Percentiles rank a stretch among this genome's conserved stretches.
Evolutionary conservation across 768 basidiomycete species (phyloP).

Genomic region (Suillus occidentalis): DNA sequence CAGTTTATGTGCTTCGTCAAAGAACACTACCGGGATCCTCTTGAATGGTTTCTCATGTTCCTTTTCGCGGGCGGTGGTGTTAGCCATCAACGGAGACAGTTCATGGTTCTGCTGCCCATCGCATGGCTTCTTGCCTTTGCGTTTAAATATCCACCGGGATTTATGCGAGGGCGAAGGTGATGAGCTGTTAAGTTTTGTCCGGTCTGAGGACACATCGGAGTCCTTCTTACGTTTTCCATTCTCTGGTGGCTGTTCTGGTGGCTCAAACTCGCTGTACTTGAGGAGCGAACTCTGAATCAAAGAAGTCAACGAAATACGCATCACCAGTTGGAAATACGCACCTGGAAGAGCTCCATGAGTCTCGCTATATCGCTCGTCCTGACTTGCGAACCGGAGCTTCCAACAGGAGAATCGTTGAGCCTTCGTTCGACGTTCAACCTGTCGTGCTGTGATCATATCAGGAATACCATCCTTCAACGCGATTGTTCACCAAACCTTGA

Average conservation of each 20-base stretch:
- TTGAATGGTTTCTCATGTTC: constrained; percentile 46
- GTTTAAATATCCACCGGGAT: constrained; percentile 29
- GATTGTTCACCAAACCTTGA: constrained; percentile 55
- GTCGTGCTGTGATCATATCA: constrained; percentile 55
- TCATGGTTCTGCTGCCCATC: constrained; percentile 33
- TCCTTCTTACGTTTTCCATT: constrained; percentile 25
- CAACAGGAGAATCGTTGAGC: constrained; percentile 44
- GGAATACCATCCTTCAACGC: constrained; percentile 3
- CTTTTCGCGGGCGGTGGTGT: constrained; percentile 19
- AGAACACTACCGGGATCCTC: constrained; percentile 77
- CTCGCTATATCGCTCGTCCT: constrained; percentile 80
- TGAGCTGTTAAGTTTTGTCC: constrained; percentile 40
- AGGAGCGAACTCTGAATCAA: constrained; percentile 58
- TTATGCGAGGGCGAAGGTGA: constrained; percentile 25
- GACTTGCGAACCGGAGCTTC: constrained; percentile 48
- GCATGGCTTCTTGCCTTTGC: constrained; percentile 22
- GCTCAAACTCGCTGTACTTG: constrained; percentile 71
- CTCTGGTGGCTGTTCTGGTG: constrained; percentile 24
- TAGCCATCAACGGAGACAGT: constrained; percentile 30
- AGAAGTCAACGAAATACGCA: not conserved
- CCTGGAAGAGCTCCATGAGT: constrained; percentile 85
- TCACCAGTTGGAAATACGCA: constrained; percentile 17
- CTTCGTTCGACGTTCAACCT: constrained; percentile 72
- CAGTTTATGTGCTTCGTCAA: constrained; percentile 87
- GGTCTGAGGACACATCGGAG: constrained; percentile 38